Base-by-base conservation (phyloP, 225 moss, liverwort and hornwort genomes). In the Physcomitrellopsis africana region DNA sequence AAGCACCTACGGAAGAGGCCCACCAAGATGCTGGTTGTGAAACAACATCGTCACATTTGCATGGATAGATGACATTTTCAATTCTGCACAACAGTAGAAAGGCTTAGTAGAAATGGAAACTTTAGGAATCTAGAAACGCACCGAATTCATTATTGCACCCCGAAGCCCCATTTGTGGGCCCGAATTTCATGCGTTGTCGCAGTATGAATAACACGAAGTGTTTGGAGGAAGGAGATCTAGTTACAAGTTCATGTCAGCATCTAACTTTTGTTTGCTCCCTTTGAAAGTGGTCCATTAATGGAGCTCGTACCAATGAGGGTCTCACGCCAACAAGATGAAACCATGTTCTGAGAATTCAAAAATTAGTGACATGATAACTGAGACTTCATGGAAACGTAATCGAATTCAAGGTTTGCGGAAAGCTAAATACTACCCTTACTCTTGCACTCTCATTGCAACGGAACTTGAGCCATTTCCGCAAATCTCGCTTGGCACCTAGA, bases 381-480 rank as follows among this genome's bases (percentile, higher is more conserved):
- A 73, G 69, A 37, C 68, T 68, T 63, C 69, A 58, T 60, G 48
- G 47, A 15, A 42, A 37, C 32, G 32, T 37, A 2, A 37, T 0
- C 0, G 4, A 37, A 7, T 5, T 37, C 32, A 37, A 37, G 4
- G 13, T 52, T 51, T 11, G 10, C 51, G 8, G 55, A 51, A 68
- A 62, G 68, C 23, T 32, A 68, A 68, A 63, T 72, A 68, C 19
- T 63, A 43, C 20, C 61, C 49, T 48, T 56, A 32, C 29, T 67
- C 56, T 51, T 47, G 60, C 69, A 76, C 43, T 68, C 52, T 26
- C 37, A 37, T 37, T 37, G 32, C 7, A 7, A 37, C 0, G 32
- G 32, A 37, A 37, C 32, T 4, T 4, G 7, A 37, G 32, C 32
- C 32, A 37, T 37, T 37, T 37, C 32, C 1, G 4, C 32, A 37